Evolutionary conservation across 495 filamentous ascomycete species (phyloP).

Genomic region (Usnea hakonensis): DNA sequence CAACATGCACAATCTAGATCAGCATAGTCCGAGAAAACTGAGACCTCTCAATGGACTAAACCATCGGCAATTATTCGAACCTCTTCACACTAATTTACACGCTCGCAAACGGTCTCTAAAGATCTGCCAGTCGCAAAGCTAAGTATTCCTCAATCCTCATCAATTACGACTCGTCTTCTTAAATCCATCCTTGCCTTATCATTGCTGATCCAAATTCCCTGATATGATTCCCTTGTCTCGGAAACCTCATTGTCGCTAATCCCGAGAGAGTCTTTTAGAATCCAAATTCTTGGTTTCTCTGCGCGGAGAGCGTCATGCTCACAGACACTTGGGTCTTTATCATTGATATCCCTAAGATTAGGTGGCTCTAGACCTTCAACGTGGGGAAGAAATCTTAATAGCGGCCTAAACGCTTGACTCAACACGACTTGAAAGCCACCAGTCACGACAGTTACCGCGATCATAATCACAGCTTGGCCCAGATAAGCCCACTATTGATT

Average conservation of each 20-base stretch:
- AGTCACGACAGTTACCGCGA: background rate
- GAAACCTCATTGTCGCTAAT: slow-evolving; percentile 67
- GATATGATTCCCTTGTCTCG: too few species aligned
- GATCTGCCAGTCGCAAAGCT: too few species aligned
- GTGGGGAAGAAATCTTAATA: slow-evolving; percentile 1
- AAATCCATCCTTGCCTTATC: too few species aligned
- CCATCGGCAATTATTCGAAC: too few species aligned
- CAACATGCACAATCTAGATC: too few species aligned
- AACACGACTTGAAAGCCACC: background rate
- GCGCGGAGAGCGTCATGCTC: background rate
- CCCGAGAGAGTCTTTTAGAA: slow-evolving; percentile 64
- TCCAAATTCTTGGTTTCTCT: slow-evolving; percentile 46
- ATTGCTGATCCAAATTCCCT: too few species aligned
- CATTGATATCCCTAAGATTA: background rate
- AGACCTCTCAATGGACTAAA: too few species aligned
- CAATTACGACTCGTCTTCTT: too few species aligned
- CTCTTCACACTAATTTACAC: too few species aligned
- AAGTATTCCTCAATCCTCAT: too few species aligned
- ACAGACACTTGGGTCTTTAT: background rate
- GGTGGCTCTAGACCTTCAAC: background rate
- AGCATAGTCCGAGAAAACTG: too few species aligned
- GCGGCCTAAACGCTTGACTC: background rate
- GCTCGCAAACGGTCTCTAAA: too few species aligned
- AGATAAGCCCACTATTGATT: background rate
- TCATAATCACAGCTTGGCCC: slow-evolving; percentile 9